These are phyloP conservation scores for Amorphotheca resinae DNA, from an alignment of 495 filamentous ascomycete species.

Conservation along the genomic window DNA sequence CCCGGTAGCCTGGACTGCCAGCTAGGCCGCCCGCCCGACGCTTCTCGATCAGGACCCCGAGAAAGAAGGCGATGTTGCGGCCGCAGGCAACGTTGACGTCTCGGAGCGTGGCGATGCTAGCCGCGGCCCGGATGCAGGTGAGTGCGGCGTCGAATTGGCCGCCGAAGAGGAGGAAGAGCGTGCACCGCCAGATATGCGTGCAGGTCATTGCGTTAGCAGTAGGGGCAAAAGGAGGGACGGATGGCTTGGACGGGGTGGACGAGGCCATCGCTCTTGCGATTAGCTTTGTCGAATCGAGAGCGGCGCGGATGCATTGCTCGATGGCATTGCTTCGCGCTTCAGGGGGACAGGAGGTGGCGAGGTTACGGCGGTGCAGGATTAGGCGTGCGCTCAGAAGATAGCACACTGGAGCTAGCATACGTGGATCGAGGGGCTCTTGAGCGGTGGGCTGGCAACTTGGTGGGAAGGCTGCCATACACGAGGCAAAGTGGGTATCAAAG, in stretches of 20 bases:
- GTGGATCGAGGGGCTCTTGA: conserved; percentile 55
- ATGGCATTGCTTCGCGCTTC: conserved; percentile 57
- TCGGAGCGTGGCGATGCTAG: conserved; percentile 53
- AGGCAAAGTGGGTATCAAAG: conserved; percentile 71
- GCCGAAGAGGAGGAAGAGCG: conserved; percentile 64
- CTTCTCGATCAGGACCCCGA: conserved; percentile 41
- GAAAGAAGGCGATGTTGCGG: conserved; percentile 73
- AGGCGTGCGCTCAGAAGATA: conserved; percentile 76
- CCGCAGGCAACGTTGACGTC: conserved; percentile 69
- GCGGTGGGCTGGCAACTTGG: conserved; percentile 52
- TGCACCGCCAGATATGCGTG: conserved; percentile 83
- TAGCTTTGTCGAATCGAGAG: conserved; percentile 64
- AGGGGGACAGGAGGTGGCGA: conserved; percentile 55
- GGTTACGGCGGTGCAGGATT: conserved; percentile 83
- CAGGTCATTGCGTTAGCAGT: conserved; percentile 56
- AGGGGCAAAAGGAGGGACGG: conserved; percentile 15
- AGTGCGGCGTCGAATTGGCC: conserved; percentile 59
- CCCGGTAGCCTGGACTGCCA: conserved; percentile 12
- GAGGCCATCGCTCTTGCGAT: conserved; percentile 40
- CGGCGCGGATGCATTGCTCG: conserved; percentile 61
- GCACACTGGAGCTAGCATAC: conserved; percentile 55
- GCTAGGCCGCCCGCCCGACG: conserved; percentile 14
- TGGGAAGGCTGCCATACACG: conserved; percentile 64
- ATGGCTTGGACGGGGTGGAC: conserved; percentile 4
- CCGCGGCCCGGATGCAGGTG: conserved; percentile 57